Percentiles rank a stretch among this genome's conserved stretches.
These are phyloP conservation scores for Nidula niveotomentosa DNA, from an alignment of 1,284 basidiomycete species.

Conservation along the genomic window DNA sequence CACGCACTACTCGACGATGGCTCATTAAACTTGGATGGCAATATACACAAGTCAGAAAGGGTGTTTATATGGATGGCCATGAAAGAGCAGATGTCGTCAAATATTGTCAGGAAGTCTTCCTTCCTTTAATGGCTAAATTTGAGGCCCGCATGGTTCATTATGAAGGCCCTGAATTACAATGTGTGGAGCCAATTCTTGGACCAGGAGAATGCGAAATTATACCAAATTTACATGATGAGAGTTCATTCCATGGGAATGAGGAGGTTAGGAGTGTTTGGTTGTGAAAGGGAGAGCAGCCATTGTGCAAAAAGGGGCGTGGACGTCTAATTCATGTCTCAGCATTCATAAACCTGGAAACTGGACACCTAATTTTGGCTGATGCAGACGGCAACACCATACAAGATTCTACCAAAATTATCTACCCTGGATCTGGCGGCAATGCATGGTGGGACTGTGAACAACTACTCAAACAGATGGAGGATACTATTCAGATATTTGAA, in stretches of 20 bases:
- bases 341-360: constrained; percentile 9
- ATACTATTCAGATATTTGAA: constrained; percentile 21
- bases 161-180: constrained; percentile 11
- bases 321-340: constrained; percentile 12
- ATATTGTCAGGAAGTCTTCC: constrained; percentile 22
- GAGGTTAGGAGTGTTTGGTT: constrained; percentile 11
- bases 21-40: constrained; percentile 18
- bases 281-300: neutral
- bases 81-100: constrained; percentile 29
- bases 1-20: constrained; percentile 13
- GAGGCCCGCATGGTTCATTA: constrained; percentile 14
- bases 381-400: constrained; percentile 4
- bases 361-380: constrained; percentile 5
- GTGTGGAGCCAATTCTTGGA: constrained; percentile 9
- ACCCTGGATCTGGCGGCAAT: constrained; percentile 15
- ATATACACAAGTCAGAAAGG: constrained; percentile 19
- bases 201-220: constrained; percentile 14
- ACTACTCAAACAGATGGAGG: constrained; percentile 18
- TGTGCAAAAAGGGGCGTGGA: neutral
- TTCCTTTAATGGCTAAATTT: constrained; percentile 21
- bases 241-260: constrained; percentile 15
- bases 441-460: constrained; percentile 18
- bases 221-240: constrained; percentile 17
- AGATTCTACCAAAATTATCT: constrained; percentile 16
- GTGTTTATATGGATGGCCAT: constrained; percentile 34